These are phyloP conservation scores for Pleurostoma richardsiae DNA, from an alignment of 2,329 filamentous ascomycete species.

Conservation along the genomic window DNA sequence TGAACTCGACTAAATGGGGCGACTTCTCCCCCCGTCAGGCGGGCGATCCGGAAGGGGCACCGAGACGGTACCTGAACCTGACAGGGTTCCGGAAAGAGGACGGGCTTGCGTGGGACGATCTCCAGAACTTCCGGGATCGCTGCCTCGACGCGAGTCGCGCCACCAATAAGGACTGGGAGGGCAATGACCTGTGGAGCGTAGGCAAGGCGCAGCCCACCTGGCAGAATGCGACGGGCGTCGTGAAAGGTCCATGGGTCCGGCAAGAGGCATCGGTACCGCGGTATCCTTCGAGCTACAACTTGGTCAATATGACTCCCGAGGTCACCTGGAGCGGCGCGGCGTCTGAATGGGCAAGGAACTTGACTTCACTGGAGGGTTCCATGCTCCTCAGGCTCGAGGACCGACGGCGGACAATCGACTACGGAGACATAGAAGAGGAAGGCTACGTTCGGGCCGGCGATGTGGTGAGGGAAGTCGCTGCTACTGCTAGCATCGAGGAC, in stretches of 20 bases:
- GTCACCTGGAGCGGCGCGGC: slow-evolving; percentile 59
- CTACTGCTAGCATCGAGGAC: slow-evolving; percentile 68
- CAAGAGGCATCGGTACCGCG: slow-evolving; percentile 41
- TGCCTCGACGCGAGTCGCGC: slow-evolving; percentile 57
- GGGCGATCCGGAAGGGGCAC: slow-evolving; percentile 19
- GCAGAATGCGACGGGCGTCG: slow-evolving; percentile 71
- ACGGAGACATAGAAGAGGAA: slow-evolving; percentile 30
- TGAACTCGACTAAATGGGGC: slow-evolving; percentile 55
- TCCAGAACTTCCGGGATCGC: slow-evolving; percentile 60
- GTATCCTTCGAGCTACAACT: slow-evolving; percentile 51
- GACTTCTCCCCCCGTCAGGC: slow-evolving; percentile 46
- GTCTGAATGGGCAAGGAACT: slow-evolving; percentile 69
- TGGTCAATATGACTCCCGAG: slow-evolving; percentile 58
- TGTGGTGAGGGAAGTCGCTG: slow-evolving; percentile 64
- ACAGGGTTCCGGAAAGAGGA: slow-evolving; percentile 73
- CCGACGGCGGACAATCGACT: slow-evolving; percentile 36
- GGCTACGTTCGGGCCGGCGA: slow-evolving; percentile 36
- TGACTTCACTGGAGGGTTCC: slow-evolving; percentile 68
- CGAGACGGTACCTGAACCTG: slow-evolving; percentile 56
- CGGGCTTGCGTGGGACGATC: slow-evolving; percentile 71
- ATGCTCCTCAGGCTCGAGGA: slow-evolving; percentile 65
- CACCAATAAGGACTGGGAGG: slow-evolving; percentile 28
- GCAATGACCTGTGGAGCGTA: slow-evolving; percentile 20
- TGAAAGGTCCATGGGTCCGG: slow-evolving; percentile 72
- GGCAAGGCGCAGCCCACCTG: slow-evolving; percentile 48